Percentiles rank a stretch among this genome's conserved stretches.
Evolutionary conservation across 2,329 filamentous ascomycete species (phyloP).

Genomic region (Neospermospora avenae): DNA sequence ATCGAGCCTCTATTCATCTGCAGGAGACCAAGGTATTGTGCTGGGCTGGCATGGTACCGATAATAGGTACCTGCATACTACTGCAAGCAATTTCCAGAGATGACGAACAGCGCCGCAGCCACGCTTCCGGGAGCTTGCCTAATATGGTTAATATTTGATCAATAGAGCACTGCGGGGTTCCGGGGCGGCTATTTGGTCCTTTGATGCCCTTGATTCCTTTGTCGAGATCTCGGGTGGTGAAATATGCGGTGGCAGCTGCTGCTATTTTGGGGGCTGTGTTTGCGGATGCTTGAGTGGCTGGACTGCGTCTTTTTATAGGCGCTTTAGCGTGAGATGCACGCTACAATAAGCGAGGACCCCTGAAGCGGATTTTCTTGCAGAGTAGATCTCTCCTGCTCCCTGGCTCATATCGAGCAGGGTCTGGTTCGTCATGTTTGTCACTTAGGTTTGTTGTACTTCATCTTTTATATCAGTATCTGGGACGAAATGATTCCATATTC

Average conservation of each 20-base stretch:
- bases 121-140: not conserved
- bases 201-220: not conserved
- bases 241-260: not conserved
- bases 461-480: not conserved
- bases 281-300: not conserved
- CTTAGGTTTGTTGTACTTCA: not conserved
- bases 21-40: not conserved
- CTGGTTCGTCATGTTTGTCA: not conserved
- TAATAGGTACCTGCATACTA: not conserved
- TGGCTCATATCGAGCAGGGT: not conserved
- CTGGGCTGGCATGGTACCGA: not conserved
- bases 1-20: not conserved
- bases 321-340: not conserved
- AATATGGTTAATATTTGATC: not conserved
- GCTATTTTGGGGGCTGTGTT: conserved; percentile 7
- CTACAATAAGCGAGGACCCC: conserved; percentile 1
- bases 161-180: not conserved
- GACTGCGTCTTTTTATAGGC: conserved; percentile 4
- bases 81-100: not conserved
- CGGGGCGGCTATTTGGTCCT: not conserved
- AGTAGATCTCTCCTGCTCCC: not conserved
- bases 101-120: not conserved
- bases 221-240: not conserved
- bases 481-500: not conserved
- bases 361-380: not conserved